Conservation (phyloP, 768 basidiomycete genomes). For the Naganishia vishniacii region DNA sequence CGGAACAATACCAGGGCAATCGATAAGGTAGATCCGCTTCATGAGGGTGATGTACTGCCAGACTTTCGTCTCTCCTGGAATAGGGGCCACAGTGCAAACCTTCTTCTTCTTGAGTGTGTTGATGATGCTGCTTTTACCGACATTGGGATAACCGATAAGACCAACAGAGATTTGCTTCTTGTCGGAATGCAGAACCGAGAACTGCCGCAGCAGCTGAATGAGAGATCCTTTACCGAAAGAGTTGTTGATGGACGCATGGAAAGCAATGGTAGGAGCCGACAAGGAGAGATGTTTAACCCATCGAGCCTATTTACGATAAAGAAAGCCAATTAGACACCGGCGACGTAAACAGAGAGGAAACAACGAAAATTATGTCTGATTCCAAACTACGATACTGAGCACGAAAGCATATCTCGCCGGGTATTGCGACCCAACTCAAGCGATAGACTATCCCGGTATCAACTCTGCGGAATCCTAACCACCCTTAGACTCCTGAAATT, state of each 20-base stretch:
- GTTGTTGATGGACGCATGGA: slow-evolving; percentile 98
- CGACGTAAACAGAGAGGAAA: slow-evolving; percentile 9
- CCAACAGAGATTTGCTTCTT: slow-evolving; percentile 99
- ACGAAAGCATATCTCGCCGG: slow-evolving; percentile 27
- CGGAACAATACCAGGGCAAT: slow-evolving; percentile 97
- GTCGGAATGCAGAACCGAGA: slow-evolving; percentile 92
- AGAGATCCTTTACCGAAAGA: slow-evolving; percentile 98
- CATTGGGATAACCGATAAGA: slow-evolving; percentile 96
- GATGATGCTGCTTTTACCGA: slow-evolving; percentile 94
- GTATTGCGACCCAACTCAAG: slow-evolving; percentile 3
- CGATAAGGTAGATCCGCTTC: slow-evolving; percentile 93
- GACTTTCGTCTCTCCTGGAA: slow-evolving; percentile 98
- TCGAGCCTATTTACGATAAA: slow-evolving; percentile 60
- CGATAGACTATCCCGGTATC: slow-evolving; percentile 34
- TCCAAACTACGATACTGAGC: slow-evolving; percentile 52
- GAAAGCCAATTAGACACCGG: slow-evolving; percentile 11
- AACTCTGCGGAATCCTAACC: slow-evolving; percentile 50
- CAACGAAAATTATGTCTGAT: slow-evolving; percentile 48
- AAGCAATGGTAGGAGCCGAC: slow-evolving; percentile 90
- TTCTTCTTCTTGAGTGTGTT: slow-evolving; percentile 97
- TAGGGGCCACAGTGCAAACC: slow-evolving; percentile 91
- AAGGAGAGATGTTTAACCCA: slow-evolving; percentile 94
- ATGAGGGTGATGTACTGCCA: slow-evolving; percentile 99
- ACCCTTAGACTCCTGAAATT: slow-evolving; percentile 21
- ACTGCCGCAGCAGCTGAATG: slow-evolving; percentile 92